Evolutionary conservation across 2,329 filamentous ascomycete genomes (phyloP), one percentile per base, ranked within the genome.

Genomic region (Trichophyton simii): DNA sequence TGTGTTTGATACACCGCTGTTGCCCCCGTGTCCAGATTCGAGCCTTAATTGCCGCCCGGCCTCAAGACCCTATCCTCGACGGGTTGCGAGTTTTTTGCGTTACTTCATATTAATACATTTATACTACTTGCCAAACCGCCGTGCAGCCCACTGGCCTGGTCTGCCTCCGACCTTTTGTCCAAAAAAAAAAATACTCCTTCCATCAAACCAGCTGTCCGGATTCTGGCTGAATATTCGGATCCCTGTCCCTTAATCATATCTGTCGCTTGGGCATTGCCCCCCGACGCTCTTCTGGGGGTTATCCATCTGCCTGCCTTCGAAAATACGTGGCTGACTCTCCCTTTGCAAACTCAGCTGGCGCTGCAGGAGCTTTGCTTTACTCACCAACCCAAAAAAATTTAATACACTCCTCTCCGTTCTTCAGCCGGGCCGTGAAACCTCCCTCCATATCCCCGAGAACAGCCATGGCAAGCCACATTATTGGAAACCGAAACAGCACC

Each of bases 401-500:
- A 38, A 42, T 52, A 50, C 57, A 36, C 25, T 20, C 38, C 9
- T 25, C 46, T 59, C 31, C 44, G 59, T 46, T 54, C 36, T 50
- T 18, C 28, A 48, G 46, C 50, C 50, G 15, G 59, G 36, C 38
- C 55, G 8, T 42, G n/a, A 38, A 61, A 55, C 31, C 48, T 25
- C 22, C 52, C 11, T 18, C 34, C 15, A 41, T 31, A 42, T 55
- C 34, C 58, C 55, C 48, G 58, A 61, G 38, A 58, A 55, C 11
- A 63, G 68, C 64, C 64, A 78, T 87, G 75, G 84, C 85, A 69
- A 86, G 81, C 71, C 83, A 85, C 72, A 78, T 84, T 66, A 83
- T 86, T 73, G 84, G 85, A 68, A 97, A 97, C 78, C 88, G 94
- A 70, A 97, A 97, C 78, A 97, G 91, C 82, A 97, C 92, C 54